A percentile compares a stretch with the other conserved stretches of the same genome.
Conservation (phyloP, 345 rosid species). For the Luvunga scandens region DNA sequence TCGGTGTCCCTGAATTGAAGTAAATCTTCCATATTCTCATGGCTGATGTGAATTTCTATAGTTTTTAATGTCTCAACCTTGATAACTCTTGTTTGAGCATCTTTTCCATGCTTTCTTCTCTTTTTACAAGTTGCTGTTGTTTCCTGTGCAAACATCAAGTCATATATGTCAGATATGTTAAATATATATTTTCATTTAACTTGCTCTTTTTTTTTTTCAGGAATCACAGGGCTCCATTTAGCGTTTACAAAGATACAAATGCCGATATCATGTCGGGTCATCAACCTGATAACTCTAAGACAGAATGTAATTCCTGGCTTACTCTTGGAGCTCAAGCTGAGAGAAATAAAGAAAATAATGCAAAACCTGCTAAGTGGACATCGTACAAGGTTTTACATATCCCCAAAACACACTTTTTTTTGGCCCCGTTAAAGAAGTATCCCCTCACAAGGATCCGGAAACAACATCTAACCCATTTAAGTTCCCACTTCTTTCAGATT, state of each 20-base stretch:
- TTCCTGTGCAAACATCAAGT: no score
- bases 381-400: slow-evolving; percentile 58
- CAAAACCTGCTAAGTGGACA: slow-evolving; percentile 74
- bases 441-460: background rate
- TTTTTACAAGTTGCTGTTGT: background rate
- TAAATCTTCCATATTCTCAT: background rate
- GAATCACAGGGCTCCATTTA: slow-evolving; percentile 43
- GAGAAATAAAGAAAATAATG: slow-evolving; percentile 91
- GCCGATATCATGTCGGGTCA: slow-evolving; percentile 28
- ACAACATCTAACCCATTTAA: slow-evolving; percentile 12
- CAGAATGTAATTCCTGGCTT: slow-evolving; percentile 55
- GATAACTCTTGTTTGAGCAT: slow-evolving; percentile 4
- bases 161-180: no score
- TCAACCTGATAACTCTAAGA: slow-evolving; percentile 43
- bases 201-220: slow-evolving; percentile 27
- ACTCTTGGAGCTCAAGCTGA: slow-evolving; percentile 68
- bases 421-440: background rate
- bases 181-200: background rate
- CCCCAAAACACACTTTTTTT: background rate
- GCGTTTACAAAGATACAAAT: slow-evolving; percentile 58
- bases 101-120: background rate
- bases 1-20: background rate
- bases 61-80: background rate
- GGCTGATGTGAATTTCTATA: background rate
- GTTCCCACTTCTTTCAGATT: slow-evolving; percentile 38